Evolutionary conservation across 805 yeast genomes (phyloP).

Genomic region (Candida saitoana): DNA sequence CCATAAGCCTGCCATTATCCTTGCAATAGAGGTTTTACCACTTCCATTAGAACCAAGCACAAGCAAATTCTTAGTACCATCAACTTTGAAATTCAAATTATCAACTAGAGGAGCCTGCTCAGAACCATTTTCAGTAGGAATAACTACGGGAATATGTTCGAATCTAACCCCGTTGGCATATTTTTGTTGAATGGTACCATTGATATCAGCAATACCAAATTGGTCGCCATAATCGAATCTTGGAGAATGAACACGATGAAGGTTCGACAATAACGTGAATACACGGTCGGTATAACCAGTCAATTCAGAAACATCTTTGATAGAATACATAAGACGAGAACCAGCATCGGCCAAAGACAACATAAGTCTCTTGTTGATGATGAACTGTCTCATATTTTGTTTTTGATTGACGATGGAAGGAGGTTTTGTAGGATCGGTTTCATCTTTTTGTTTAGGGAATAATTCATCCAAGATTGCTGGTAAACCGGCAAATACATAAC

Average conservation of each 20-base stretch:
- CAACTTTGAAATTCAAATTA: constrained; percentile 56
- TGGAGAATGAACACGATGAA: constrained; percentile 78
- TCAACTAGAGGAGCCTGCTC: constrained; percentile 58
- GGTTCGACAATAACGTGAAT: constrained; percentile 65
- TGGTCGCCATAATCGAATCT: constrained; percentile 48
- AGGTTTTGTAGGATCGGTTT: constrained; percentile 1
- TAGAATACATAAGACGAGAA: constrained; percentile 87
- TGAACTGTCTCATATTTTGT: constrained; percentile 77
- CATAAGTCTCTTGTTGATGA: constrained; percentile 87
- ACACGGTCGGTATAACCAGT: constrained; percentile 89
- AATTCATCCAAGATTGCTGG: constrained; percentile 71
- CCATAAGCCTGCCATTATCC: constrained; percentile 87
- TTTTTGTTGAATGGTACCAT: constrained; percentile 76
- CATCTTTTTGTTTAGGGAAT: constrained; percentile 25
- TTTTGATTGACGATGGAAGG: constrained; percentile 35
- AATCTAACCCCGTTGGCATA: constrained; percentile 71
- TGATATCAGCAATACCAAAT: constrained; percentile 44
- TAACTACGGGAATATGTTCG: constrained; percentile 76
- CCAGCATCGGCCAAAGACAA: constrained; percentile 93
- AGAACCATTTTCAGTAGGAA: constrained; percentile 64
- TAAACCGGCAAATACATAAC: constrained; percentile 84
- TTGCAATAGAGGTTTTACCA: constrained; percentile 83
- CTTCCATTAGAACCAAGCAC: constrained; percentile 85
- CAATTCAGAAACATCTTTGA: constrained; percentile 84
- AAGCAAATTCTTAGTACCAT: constrained; percentile 62